A percentile compares a stretch with the other conserved stretches of the same genome.
Evolutionary conservation across 1,139 yeast genomes (phyloP).

Genomic region (Wickerhamiella pararugosa): DNA sequence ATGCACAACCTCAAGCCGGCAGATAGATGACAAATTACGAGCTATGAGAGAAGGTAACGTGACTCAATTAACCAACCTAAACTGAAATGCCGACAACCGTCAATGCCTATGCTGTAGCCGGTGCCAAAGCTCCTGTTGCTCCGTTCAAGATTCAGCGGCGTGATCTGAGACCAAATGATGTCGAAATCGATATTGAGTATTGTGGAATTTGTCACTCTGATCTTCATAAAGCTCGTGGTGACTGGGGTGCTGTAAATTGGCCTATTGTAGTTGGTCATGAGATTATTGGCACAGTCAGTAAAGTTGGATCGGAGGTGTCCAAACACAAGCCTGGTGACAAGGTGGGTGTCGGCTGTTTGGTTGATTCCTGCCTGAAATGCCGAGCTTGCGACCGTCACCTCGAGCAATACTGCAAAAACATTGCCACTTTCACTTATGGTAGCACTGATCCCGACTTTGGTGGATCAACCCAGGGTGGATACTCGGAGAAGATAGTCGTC

Average conservation of each 20-base stretch:
- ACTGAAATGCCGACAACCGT: neutral
- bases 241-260: slow-evolving; percentile 38
- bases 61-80: neutral
- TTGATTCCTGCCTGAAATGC: slow-evolving; percentile 36
- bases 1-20: too few species aligned
- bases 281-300: slow-evolving; percentile 39
- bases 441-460: slow-evolving; percentile 77
- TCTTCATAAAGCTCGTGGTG: slow-evolving; percentile 32
- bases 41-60: neutral
- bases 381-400: slow-evolving; percentile 36
- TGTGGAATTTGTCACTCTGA: slow-evolving; percentile 57
- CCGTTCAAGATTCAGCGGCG: slow-evolving; percentile 11
- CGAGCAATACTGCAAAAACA: slow-evolving; percentile 56
- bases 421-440: slow-evolving; percentile 54
- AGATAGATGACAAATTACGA: too few species aligned
- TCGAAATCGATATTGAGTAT: slow-evolving; percentile 33
- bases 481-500: slow-evolving; percentile 41
- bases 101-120: slow-evolving; percentile 2
- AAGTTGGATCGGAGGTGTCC: slow-evolving; percentile 34
- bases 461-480: slow-evolving; percentile 48
- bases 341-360: slow-evolving; percentile 48
- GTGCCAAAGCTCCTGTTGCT: neutral
- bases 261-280: slow-evolving; percentile 37
- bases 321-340: slow-evolving; percentile 34
- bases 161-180: slow-evolving; percentile 17